Evolutionary conservation across 768 basidiomycete species (phyloP), one percentile per base, ranked within the genome.

Genomic region (Ramaria sp.): DNA sequence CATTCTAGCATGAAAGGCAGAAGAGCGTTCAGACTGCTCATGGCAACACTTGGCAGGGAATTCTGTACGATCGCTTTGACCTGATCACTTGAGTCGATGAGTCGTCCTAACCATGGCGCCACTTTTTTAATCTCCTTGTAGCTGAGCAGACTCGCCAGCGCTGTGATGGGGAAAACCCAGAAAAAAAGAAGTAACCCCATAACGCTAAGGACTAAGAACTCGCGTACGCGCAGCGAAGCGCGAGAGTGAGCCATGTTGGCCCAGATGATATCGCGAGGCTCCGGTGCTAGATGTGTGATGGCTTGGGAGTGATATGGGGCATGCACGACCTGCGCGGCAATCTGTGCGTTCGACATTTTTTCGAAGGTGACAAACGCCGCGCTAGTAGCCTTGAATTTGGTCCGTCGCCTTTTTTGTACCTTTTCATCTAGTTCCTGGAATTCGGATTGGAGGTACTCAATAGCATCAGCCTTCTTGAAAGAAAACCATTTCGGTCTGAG

Each of bases 211-310:
- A 94, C 89, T 27, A 95, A 65, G 34, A 84, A 57, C 43, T 91
- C 82, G 30, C 96, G 83, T 3, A 82, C 74, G 47, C 80, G 76
- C 17, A 83, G 73, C 34, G 80, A 72, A 15, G 75, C 65, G 0
- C 74, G 72, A 0, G 89, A 79, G 20, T 85, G 80, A 1, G 83
- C 75, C 73, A 98, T 86, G 62, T 92, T 93, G 31, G 84, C 75
- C 96, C 96, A 99, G 19, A 97, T 82, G 56, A 98, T 89, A 67
- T 98, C 95, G 49, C 95, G 81, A 10, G 95, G 94, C 66, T 97
- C 94, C 0, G 95, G 95, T 0, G 95, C 93, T 19, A 81, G 79
- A 58, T 74, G 78, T 11, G 90, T 94, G 33, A 76, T 76, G 52
- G 79, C 78, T 67, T 83, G 78, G 53, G 76, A 77, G 15, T 85